phyloP scores from a whole-genome alignment of 1,139 yeast genomes.

The Ogataea hybrid region DNA sequence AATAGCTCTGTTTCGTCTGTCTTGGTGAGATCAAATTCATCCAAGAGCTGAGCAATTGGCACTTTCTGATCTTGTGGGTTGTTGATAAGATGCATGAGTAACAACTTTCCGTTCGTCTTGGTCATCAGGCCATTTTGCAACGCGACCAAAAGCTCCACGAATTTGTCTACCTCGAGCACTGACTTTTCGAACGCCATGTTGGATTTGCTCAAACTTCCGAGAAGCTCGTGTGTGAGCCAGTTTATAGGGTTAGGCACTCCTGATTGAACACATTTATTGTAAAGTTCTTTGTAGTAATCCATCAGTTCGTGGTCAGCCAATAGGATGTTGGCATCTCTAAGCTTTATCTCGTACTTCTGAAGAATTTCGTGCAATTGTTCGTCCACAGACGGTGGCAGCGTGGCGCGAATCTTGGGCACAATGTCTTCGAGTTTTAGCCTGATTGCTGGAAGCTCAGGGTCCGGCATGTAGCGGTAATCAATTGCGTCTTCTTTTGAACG shows the following conservation, averaged over 20 bases:
- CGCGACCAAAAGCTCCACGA: slow-evolving; percentile 44
- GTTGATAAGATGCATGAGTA: slow-evolving; percentile 59
- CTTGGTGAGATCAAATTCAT: slow-evolving; percentile 52
- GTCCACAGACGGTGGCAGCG: slow-evolving; percentile 67
- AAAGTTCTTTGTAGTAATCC: slow-evolving; percentile 51
- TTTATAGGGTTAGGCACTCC: slow-evolving; percentile 52
- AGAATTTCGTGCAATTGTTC: slow-evolving; percentile 49
- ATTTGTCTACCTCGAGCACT: slow-evolving; percentile 36
- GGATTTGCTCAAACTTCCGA: slow-evolving; percentile 65
- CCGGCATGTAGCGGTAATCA: slow-evolving; percentile 94
- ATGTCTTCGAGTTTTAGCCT: slow-evolving; percentile 43
- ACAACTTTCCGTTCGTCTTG: slow-evolving; percentile 61
- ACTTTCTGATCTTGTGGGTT: slow-evolving; percentile 37
- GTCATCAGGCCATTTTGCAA: slow-evolving; percentile 41
- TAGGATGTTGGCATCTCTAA: slow-evolving; percentile 71
- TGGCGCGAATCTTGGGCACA: slow-evolving; percentile 35
- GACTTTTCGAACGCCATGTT: slow-evolving; percentile 40
- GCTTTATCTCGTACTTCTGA: slow-evolving; percentile 54
- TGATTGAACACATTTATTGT: slow-evolving; percentile 28
- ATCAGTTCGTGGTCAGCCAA: slow-evolving; percentile 46
- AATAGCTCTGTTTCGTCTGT: slow-evolving; percentile 39
- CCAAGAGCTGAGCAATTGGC: slow-evolving; percentile 45
- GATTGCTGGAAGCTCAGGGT: slow-evolving; percentile 76
- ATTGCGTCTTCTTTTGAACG: slow-evolving; percentile 79
- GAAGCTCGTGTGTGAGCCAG: slow-evolving; percentile 81